Evolutionary conservation across 2,329 filamentous ascomycete genomes (phyloP), one percentile per base, ranked within the genome.

Genomic region (Pseudogymnoascus sp.): DNA sequence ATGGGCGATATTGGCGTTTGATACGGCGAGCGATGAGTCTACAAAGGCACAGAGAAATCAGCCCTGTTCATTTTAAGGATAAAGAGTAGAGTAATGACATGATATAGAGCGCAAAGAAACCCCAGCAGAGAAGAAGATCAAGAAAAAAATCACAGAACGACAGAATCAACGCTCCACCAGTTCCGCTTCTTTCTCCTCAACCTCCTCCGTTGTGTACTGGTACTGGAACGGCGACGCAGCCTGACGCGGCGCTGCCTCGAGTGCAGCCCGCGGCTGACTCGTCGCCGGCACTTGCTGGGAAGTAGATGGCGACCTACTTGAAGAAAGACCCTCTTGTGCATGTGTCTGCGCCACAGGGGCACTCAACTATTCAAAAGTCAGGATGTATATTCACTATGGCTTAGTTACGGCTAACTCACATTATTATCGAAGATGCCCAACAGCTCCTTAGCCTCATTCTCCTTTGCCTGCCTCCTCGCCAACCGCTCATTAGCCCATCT

Each of bases 41-140:
- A 72, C 68, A 67, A 7, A 65, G 60, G 67, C 64, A 67, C 37
- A 67, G 55, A 61, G 29, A 40, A 66, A 72, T 72, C 70, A 72
- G 71, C 69, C 68, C 66, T 60, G 42, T 65, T 66, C 65, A 61
- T 59, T 39, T 61, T 31, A 62, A 60, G 15, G 37, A 59, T 63
- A 62, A 62, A 58, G 21, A 60, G 36, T 39, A 59, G 45, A 52
- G n/a, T 52, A 52, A 8, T 52, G 45, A 52, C 27, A 31, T 52
- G 45, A 31, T 52, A 15, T 52, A 10, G 45, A 29, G 40, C 2
- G 40, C 39, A 55, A 62, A 36, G 35, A 27, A 42, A 42, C 29
- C 18, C 33, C 31, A 60, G 15, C 59, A 31, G 35, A 21, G 12
- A 33, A 12, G 36, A 33, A 60, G 29, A 31, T 29, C 35, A 39